Evolutionary conservation across 306 rosid genomes (phyloP).

Genomic region (Parietaria judaica): DNA sequence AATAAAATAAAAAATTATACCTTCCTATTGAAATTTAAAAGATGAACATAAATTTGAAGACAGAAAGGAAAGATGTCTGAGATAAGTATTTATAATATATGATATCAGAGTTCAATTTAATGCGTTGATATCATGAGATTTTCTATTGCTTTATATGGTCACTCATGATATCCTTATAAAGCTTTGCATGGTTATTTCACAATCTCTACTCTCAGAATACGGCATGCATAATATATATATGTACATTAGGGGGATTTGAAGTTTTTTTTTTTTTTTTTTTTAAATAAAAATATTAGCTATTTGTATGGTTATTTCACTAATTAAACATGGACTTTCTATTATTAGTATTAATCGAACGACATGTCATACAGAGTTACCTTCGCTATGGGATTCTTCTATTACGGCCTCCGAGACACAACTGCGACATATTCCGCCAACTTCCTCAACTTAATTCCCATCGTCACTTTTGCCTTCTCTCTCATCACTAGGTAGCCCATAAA

Average conservation of each 20-base stretch:
- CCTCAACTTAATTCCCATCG: constrained; percentile 53
- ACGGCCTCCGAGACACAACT: constrained; percentile 59
- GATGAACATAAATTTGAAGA: background rate
- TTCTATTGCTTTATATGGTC: background rate
- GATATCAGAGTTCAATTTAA: background rate
- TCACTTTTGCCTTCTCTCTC: constrained; percentile 42
- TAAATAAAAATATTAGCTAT: too few species aligned
- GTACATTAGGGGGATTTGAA: too few species aligned
- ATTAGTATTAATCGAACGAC: background rate
- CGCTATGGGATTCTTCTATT: constrained; percentile 43
- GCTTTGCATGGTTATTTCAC: background rate
- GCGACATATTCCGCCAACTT: constrained; percentile 56
- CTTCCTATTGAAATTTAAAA: too few species aligned
- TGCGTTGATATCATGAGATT: background rate
- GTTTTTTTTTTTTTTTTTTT: too few species aligned
- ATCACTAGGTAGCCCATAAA: constrained; percentile 23
- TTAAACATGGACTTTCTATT: too few species aligned
- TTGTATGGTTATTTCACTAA: too few species aligned
- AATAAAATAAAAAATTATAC: too few species aligned
- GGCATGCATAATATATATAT: background rate
- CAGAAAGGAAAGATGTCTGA: constrained; percentile 1
- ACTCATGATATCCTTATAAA: too few species aligned
- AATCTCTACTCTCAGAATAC: background rate
- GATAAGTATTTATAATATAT: background rate
- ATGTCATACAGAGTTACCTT: constrained; percentile 35